Evolutionary conservation across 441 rosid genomes (phyloP).

Genomic region (Monsonia emarginata): DNA sequence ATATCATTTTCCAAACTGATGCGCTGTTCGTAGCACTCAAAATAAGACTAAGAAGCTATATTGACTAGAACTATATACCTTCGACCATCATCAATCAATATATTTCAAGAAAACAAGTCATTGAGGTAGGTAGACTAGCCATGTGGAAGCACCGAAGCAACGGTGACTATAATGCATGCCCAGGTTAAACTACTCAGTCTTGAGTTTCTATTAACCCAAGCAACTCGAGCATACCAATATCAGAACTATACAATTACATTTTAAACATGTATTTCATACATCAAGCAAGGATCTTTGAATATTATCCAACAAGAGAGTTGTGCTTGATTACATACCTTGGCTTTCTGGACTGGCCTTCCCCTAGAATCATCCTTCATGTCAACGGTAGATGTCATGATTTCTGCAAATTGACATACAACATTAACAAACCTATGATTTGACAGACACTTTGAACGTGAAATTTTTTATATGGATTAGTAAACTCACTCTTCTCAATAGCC

Average conservation of each 20-base stretch:
- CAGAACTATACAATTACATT: too few relatives aligned
- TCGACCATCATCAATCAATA: neutral
- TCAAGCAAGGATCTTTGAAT: too few relatives aligned
- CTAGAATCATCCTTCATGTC: conserved; percentile 69
- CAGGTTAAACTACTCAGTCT: too few relatives aligned
- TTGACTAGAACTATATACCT: neutral
- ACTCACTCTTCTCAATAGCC: conserved; percentile 66
- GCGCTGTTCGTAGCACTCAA: too few relatives aligned
- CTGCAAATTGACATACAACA: conserved; percentile 22
- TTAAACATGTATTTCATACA: too few relatives aligned
- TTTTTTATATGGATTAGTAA: neutral
- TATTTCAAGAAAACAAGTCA: neutral
- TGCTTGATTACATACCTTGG: conserved; percentile 35
- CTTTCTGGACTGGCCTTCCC: conserved; percentile 63
- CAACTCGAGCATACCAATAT: too few relatives aligned
- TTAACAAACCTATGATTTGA: neutral
- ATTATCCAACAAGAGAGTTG: neutral
- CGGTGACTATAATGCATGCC: too few relatives aligned
- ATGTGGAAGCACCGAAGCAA: too few relatives aligned
- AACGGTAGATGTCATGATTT: conserved; percentile 57
- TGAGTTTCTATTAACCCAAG: neutral
- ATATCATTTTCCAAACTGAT: too few relatives aligned
- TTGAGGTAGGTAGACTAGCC: too few relatives aligned
- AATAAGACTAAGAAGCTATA: neutral
- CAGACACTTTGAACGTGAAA: neutral